phyloP scores from a whole-genome alignment of 805 yeast genomes.

The Metschnikowia baotianmanensis region DNA sequence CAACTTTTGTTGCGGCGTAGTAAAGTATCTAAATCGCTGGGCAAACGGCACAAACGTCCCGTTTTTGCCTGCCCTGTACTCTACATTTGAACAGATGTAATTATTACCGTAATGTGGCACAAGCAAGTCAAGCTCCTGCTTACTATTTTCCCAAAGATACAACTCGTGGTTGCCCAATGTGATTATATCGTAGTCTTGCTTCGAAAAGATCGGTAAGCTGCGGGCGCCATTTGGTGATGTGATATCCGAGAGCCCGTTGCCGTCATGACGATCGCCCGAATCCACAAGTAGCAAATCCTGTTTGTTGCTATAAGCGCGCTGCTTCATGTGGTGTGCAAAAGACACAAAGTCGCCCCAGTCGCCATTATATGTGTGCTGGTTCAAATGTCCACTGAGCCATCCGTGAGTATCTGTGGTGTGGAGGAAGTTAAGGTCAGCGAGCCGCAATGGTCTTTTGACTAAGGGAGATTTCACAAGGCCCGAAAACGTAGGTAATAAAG shows the following conservation, averaged over 20 bases:
- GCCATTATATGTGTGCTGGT: constrained; percentile 72
- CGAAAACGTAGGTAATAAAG: too few species aligned
- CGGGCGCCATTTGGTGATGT: constrained; percentile 67
- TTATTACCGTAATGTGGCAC: constrained; percentile 58
- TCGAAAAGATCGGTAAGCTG: constrained; percentile 61
- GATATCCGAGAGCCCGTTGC: constrained; percentile 85
- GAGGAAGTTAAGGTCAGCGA: constrained; percentile 68
- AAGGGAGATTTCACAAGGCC: neutral
- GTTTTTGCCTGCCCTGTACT: constrained; percentile 30
- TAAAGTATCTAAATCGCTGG: constrained; percentile 58
- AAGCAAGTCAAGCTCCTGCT: constrained; percentile 60
- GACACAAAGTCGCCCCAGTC: constrained; percentile 92
- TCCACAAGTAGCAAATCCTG: constrained; percentile 76
- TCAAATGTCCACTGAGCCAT: constrained; percentile 89
- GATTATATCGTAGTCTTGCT: constrained; percentile 68
- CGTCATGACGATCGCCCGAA: constrained; percentile 93
- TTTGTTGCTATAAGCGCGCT: constrained; percentile 40
- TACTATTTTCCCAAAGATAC: constrained; percentile 62
- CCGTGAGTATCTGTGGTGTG: constrained; percentile 98
- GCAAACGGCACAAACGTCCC: constrained; percentile 56
- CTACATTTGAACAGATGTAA: constrained; percentile 74
- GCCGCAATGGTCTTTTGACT: constrained; percentile 8
- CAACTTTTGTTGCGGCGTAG: constrained; percentile 50
- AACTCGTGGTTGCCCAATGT: constrained; percentile 93
- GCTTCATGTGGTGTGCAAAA: constrained; percentile 53